phyloP scores from a whole-genome alignment of 495 filamentous ascomycete species.

The Xylaria flabelliformis region DNA sequence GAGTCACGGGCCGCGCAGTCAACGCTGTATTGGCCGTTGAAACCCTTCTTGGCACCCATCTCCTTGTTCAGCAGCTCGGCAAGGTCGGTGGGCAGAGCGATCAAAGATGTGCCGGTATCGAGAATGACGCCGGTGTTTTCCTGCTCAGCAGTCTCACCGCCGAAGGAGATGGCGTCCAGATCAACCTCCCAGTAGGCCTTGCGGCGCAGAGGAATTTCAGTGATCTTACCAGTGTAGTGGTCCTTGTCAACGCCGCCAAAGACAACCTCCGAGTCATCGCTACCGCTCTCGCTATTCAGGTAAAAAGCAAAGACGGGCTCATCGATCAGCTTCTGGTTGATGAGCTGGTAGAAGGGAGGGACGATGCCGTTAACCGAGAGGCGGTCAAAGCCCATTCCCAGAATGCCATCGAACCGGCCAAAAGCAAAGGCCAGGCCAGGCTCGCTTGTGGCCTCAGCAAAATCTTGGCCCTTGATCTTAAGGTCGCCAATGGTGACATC shows the following conservation, averaged over 20 bases:
- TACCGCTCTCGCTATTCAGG: slow-evolving; percentile 73
- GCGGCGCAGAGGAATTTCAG: slow-evolving; percentile 89
- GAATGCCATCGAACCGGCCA: slow-evolving; percentile 96
- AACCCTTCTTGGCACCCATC: slow-evolving; percentile 97
- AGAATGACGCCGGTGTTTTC: slow-evolving; percentile 95
- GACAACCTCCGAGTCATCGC: slow-evolving; percentile 81
- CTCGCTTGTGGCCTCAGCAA: slow-evolving; percentile 93
- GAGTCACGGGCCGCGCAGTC: slow-evolving; percentile 84
- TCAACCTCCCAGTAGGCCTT: slow-evolving; percentile 99
- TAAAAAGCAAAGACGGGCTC: slow-evolving; percentile 97
- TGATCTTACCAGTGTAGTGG: slow-evolving; percentile 89
- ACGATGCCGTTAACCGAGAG: slow-evolving; percentile 95
- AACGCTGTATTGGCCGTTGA: slow-evolving; percentile 91
- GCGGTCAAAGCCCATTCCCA: slow-evolving; percentile 92
- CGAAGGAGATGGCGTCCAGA: slow-evolving; percentile 88
- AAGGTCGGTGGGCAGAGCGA: slow-evolving; percentile 89
- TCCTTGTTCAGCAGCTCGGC: slow-evolving; percentile 97
- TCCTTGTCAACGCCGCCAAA: slow-evolving; percentile 90
- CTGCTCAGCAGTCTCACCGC: slow-evolving; percentile 80
- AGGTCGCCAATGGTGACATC: slow-evolving; percentile 86
- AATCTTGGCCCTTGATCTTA: slow-evolving; percentile 83
- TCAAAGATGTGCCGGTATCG: slow-evolving; percentile 98
- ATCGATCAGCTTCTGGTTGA: slow-evolving; percentile 87
- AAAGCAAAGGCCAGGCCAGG: slow-evolving; percentile 98
- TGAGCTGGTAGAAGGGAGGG: slow-evolving; percentile 95